These are phyloP conservation scores for Nothomitra cinnamomea DNA, from an alignment of 2,329 filamentous ascomycete species.

Conservation along the genomic window DNA sequence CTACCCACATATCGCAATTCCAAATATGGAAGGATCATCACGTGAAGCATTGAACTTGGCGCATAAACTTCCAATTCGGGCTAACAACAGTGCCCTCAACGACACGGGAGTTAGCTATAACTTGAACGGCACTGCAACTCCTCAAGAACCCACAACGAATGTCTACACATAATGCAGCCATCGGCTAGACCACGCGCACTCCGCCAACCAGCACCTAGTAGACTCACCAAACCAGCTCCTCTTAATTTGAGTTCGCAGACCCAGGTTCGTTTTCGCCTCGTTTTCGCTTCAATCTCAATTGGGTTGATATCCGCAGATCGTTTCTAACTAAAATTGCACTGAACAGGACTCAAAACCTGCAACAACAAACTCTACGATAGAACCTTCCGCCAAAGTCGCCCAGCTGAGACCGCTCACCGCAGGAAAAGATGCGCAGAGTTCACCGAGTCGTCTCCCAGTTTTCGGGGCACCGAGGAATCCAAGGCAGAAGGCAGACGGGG, in stretches of 20 bases:
- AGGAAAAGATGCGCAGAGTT: neutral
- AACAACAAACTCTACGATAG: neutral
- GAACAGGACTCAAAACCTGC: neutral
- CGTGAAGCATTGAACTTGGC: constrained; percentile 2
- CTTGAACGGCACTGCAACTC: neutral
- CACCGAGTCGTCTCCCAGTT: neutral
- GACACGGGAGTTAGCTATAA: neutral
- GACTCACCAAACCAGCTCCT: neutral
- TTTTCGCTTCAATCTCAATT: too few relatives aligned
- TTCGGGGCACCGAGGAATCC: neutral
- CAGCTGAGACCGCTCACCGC: neutral
- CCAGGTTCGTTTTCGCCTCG: neutral
- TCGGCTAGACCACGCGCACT: neutral
- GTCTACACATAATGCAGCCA: neutral
- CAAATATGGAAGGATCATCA: neutral
- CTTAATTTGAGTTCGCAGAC: neutral
- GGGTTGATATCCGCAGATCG: neutral
- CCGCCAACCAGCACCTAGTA: neutral
- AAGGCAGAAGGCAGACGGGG: neutral
- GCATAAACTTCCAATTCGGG: neutral
- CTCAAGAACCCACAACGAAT: neutral
- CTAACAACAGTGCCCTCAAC: neutral
- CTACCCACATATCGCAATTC: too few relatives aligned
- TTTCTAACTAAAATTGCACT: neutral
- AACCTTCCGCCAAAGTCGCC: neutral